Base-by-base conservation (phyloP, 2,329 filamentous ascomycete species). In the Alternaria dauci region DNA sequence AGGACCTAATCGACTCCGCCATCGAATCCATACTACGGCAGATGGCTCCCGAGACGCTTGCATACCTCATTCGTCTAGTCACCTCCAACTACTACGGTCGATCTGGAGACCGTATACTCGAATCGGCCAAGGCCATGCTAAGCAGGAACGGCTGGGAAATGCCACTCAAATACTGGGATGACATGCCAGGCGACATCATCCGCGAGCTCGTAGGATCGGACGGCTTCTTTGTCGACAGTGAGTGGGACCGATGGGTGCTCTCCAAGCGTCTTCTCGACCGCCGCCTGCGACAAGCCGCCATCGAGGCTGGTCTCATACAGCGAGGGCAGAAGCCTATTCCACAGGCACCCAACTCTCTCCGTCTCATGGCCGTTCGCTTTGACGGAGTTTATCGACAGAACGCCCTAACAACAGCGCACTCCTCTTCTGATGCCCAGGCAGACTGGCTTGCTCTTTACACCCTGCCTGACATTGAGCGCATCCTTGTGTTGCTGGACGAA, bases 141-240 rank as follows among this genome's bases (percentile, higher is more conserved):
- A 86, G 84, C 67, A 78, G 84, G 56, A 84, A 86, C 68, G 85
- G 85, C 6, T 86, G 83, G 83, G 81, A 83, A 61, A 87, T 87
- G 85, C 79, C 82, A 7, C 64, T 83, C 16, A 79, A 77, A 62
- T 81, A 82, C 60, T 88, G 86, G 86, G 85, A 87, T 62, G 83
- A 82, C 18, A 85, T 87, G 54, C 84, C 85, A 5, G 84, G 84
- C 6, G 85, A 87, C 62, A 81, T 87, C 55, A 80, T 86, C 43
- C 81, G 85, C n/a, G 85, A 87, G 63, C 84, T 87, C 16, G 81
- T 87, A 32, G 85, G 84, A 8, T 85, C 84, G 9, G 86, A 88
- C 69, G 85, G 85, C 30, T 87, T 87, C 73, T 88, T 84, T 67
- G 81, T 87, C 23, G 80, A 84, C 36, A 83, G 83, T 34, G 86